A percentile compares a stretch with the other conserved stretches of the same genome.
phyloP scores from a whole-genome alignment of 176 grass and related monocot species.

The Aegilops bicornis region DNA sequence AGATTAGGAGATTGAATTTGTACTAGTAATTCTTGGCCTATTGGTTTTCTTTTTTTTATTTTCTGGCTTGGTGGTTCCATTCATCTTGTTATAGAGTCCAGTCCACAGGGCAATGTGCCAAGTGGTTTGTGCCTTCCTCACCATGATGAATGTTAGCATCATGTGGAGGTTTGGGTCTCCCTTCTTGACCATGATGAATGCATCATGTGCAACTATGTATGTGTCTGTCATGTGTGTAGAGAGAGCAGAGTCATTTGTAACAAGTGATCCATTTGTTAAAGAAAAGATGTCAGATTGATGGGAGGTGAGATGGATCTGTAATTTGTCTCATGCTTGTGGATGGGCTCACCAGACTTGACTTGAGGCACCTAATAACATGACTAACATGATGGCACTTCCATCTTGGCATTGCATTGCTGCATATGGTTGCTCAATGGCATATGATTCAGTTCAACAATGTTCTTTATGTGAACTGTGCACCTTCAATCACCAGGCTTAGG shows the following conservation, averaged over 20 bases:
- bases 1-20: conserved; percentile 12
- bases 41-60: not conserved
- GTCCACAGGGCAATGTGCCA: not conserved
- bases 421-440: not conserved
- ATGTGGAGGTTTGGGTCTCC: not conserved
- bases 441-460: not conserved
- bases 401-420: not conserved
- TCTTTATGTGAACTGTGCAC: too few relatives aligned
- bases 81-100: not conserved
- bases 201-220: not conserved
- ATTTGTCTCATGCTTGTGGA: not conserved
- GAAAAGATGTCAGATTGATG: not conserved
- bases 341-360: not conserved
- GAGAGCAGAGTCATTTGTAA: not conserved
- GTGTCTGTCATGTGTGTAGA: too few relatives aligned
- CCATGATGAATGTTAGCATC: not conserved
- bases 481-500: too few relatives aligned
- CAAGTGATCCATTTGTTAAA: not conserved
- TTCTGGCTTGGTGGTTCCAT: not conserved
- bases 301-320: not conserved
- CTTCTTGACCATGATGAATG: not conserved
- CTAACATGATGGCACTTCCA: not conserved
- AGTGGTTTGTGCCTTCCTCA: not conserved
- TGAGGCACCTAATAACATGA: not conserved
- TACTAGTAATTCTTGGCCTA: not conserved